These are phyloP conservation scores for Astrothelium macrocarpum DNA, from an alignment of 495 filamentous ascomycete genomes.

Conservation along the genomic window DNA sequence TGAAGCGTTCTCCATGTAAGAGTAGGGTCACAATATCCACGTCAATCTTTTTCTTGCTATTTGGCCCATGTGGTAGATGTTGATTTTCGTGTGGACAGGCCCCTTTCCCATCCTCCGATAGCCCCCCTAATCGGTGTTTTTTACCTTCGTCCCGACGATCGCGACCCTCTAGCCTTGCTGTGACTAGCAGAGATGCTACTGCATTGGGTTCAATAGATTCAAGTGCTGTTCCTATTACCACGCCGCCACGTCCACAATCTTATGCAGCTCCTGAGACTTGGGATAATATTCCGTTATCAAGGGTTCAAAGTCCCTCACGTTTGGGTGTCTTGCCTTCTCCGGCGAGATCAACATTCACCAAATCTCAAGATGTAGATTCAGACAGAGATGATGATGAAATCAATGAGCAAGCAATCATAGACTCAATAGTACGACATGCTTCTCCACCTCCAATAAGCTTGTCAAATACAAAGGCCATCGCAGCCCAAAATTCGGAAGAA, in stretches of 20 bases:
- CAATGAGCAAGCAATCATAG: background rate
- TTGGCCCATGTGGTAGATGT: background rate
- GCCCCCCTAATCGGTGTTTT: background rate
- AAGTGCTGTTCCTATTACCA: slow-evolving; percentile 5
- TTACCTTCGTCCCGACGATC: background rate
- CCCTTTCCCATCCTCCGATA: background rate
- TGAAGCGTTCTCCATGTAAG: slow-evolving; percentile 2
- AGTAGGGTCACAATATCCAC: slow-evolving; percentile 1
- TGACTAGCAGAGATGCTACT: background rate
- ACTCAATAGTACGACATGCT: slow-evolving; percentile 3
- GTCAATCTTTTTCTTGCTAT: background rate
- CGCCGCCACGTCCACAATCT: slow-evolving; percentile 13
- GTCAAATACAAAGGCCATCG: background rate
- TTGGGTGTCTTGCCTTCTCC: slow-evolving; percentile 20
- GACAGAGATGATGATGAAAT: slow-evolving; percentile 12
- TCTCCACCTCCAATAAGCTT: background rate
- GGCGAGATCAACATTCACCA: slow-evolving; percentile 7
- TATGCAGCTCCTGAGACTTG: slow-evolving; percentile 22
- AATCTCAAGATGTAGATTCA: background rate
- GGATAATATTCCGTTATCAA: slow-evolving; percentile 7
- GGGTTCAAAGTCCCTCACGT: slow-evolving; percentile 14
- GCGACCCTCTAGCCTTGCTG: slow-evolving; percentile 2
- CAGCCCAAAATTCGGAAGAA: background rate
- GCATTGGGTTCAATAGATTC: slow-evolving; percentile 7
- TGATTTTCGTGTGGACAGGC: slow-evolving; percentile 1